Conservation (phyloP, 176 grass and related monocot species). For the Triticum urartu region DNA sequence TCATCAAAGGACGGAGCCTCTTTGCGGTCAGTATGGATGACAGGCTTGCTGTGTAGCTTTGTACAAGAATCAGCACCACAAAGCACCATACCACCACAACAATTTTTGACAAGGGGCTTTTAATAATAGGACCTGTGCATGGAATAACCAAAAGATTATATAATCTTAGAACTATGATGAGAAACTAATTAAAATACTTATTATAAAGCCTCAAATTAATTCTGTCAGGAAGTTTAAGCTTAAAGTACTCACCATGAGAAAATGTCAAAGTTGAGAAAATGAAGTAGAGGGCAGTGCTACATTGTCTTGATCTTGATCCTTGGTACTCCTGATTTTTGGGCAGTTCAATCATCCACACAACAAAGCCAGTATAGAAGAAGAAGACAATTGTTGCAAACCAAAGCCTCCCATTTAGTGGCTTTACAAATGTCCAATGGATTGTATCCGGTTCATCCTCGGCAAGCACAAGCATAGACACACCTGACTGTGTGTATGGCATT, state of each 20-base stretch:
- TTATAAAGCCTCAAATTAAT: neutral
- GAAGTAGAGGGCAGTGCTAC: too few relatives aligned
- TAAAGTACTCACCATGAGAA: constrained; percentile 28
- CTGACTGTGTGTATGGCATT: too few relatives aligned
- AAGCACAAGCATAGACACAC: too few relatives aligned
- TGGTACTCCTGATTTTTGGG: too few relatives aligned
- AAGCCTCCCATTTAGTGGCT: too few relatives aligned
- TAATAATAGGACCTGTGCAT: constrained; percentile 38
- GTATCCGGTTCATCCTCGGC: too few relatives aligned
- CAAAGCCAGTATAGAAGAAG: too few relatives aligned
- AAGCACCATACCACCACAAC: constrained; percentile 41
- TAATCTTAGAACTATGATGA: neutral
- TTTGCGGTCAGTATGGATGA: constrained; percentile 52
- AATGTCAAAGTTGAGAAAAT: constrained; percentile 45
- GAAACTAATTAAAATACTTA: neutral
- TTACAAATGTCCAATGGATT: too few relatives aligned
- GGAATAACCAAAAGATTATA: neutral
- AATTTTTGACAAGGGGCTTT: constrained; percentile 40
- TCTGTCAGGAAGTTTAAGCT: neutral
- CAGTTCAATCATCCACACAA: too few relatives aligned
- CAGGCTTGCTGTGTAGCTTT: constrained; percentile 60
- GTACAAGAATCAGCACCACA: constrained; percentile 48
- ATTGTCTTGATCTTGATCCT: too few relatives aligned
- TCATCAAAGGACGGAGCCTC: constrained; percentile 42
- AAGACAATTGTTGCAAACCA: too few relatives aligned